Evolutionary conservation across 805 yeast species (phyloP).

Genomic region (Candida anglica): DNA sequence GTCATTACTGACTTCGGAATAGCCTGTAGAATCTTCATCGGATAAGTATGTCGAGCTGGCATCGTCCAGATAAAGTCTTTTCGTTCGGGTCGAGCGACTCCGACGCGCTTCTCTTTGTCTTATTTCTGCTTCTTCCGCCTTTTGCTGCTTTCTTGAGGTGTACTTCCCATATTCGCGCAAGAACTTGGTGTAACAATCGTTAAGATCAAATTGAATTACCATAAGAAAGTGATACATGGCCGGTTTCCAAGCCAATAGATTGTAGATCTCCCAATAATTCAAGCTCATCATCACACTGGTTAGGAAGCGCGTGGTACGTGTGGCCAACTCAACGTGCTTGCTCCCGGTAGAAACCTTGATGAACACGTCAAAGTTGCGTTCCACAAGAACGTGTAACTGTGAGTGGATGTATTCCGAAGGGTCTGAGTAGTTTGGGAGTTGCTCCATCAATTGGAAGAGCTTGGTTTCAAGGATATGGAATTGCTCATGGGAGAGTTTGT

Average conservation of each 20-base stretch:
- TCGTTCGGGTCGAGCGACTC: not conserved
- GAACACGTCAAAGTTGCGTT: conserved; percentile 35
- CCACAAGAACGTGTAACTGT: conserved; percentile 29
- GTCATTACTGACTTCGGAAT: conserved; percentile 11
- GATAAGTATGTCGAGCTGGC: conserved; percentile 8
- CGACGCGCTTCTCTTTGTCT: not conserved
- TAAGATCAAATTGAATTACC: conserved; percentile 35
- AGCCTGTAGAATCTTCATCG: too few species aligned
- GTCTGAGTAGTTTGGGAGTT: conserved; percentile 17
- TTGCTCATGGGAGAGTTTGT: conserved; percentile 12
- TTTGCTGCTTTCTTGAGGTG: conserved; percentile 11
- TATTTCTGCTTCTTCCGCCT: not conserved
- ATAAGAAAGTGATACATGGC: conserved; percentile 36
- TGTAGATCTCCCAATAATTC: conserved; percentile 44
- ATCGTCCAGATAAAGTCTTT: not conserved
- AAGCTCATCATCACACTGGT: conserved; percentile 32
- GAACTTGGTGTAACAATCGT: conserved; percentile 36
- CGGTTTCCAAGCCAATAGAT: conserved; percentile 38
- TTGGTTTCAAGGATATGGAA: conserved; percentile 18
- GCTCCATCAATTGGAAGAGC: conserved; percentile 18
- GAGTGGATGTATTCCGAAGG: conserved; percentile 24
- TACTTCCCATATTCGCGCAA: conserved; percentile 28
- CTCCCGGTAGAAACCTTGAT: conserved; percentile 30
- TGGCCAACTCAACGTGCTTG: conserved; percentile 25
- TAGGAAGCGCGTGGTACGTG: conserved; percentile 32